Evolutionary conservation across 2,329 filamentous ascomycete genomes (phyloP).

Genomic region (Gnomoniopsis sp.): DNA sequence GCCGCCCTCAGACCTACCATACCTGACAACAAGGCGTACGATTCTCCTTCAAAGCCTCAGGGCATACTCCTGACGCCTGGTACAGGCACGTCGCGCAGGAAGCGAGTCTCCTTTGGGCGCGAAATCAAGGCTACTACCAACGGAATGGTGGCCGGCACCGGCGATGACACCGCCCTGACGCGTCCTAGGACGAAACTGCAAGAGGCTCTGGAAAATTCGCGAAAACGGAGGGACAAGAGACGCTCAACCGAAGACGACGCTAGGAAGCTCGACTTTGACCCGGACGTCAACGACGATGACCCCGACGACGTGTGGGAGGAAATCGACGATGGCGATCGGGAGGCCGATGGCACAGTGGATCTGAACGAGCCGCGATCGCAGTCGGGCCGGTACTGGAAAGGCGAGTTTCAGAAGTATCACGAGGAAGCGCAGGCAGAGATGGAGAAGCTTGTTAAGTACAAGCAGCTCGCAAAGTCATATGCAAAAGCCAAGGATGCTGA

Average conservation of each 20-base stretch:
- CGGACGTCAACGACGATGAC: constrained; percentile 22
- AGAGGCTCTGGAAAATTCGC: constrained; percentile 42
- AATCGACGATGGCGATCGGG: constrained; percentile 41
- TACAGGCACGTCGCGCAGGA: constrained; percentile 56
- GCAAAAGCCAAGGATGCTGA: constrained; percentile 75
- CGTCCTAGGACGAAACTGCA: constrained; percentile 41
- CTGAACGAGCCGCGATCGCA: constrained; percentile 71
- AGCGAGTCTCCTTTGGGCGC: constrained; percentile 63
- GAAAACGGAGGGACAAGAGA: constrained; percentile 24
- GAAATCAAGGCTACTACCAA: constrained; percentile 43
- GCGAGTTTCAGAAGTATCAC: constrained; percentile 71
- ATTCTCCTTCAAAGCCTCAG: constrained; percentile 47
- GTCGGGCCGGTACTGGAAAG: constrained; percentile 78
- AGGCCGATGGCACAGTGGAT: constrained; percentile 65
- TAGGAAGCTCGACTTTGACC: constrained; percentile 50
- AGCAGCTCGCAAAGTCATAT: constrained; percentile 74
- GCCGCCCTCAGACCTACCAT: constrained; percentile 8
- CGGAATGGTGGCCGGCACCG: constrained; percentile 25
- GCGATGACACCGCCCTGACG: constrained; percentile 19
- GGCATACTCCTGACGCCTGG: constrained; percentile 64
- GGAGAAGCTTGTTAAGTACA: constrained; percentile 75
- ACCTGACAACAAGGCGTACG: constrained; percentile 19
- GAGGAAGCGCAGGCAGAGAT: constrained; percentile 70
- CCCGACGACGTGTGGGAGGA: constrained; percentile 52
- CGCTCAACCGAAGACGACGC: constrained; percentile 34